phyloP scores from a whole-genome alignment of 164 flowering plant genomes.

The Chloranthus sessilifolius region DNA sequence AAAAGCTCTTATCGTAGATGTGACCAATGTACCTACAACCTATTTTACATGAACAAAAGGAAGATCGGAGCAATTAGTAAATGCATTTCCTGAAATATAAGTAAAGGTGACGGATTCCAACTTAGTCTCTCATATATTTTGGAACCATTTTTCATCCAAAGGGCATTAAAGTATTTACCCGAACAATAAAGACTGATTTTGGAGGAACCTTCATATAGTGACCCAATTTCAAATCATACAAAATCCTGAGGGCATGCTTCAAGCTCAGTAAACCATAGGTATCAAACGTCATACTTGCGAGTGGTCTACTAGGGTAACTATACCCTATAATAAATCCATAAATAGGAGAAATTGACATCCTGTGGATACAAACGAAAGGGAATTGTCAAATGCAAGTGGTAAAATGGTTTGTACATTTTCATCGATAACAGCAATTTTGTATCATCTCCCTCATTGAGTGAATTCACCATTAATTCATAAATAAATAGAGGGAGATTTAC shows the following conservation, averaged over 20 bases:
- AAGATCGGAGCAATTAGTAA: too few relatives aligned
- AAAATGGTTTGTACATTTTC: too few relatives aligned
- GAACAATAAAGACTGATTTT: constrained; percentile 56
- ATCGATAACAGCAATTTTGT: too few relatives aligned
- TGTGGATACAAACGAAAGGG: too few relatives aligned
- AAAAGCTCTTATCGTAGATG: constrained; percentile 39
- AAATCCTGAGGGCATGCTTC: constrained; percentile 41
- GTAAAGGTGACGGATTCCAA: too few relatives aligned
- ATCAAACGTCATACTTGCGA: constrained; percentile 58
- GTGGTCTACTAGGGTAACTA: constrained; percentile 56
- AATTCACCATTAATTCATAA: too few relatives aligned
- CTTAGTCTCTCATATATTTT: too few relatives aligned
- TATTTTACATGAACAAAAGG: constrained; percentile 1
- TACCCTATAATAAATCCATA: constrained; percentile 39
- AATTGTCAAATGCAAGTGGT: too few relatives aligned
- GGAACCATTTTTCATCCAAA: too few relatives aligned
- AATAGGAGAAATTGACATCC: too few relatives aligned
- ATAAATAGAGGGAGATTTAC: too few relatives aligned
- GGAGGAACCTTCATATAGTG: constrained; percentile 85
- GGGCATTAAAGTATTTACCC: constrained; percentile 44
- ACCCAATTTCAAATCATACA: constrained; percentile 62
- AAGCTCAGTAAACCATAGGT: constrained; percentile 52
- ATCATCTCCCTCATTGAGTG: too few relatives aligned
- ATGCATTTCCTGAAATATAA: neutral
- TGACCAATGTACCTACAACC: constrained; percentile 51